Evolutionary conservation across 2,329 filamentous ascomycete species (phyloP).

Genomic region (Beauveria caledonica): DNA sequence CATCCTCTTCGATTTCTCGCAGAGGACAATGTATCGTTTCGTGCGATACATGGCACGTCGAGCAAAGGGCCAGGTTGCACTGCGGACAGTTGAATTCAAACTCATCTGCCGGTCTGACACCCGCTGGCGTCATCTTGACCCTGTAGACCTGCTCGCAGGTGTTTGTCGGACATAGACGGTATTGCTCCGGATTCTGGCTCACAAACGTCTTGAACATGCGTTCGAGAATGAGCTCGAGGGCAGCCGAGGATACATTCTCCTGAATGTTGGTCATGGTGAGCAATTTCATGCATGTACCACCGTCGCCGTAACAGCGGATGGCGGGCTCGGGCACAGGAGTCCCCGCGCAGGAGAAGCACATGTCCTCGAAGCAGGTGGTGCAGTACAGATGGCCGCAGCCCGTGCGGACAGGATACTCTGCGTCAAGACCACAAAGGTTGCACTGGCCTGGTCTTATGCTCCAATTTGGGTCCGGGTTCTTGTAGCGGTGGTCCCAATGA

Average conservation of each 20-base stretch:
- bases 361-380: constrained; percentile 4
- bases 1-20: background rate
- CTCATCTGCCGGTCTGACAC: background rate
- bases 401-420: background rate
- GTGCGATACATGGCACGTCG: constrained; percentile 7
- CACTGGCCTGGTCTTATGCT: background rate
- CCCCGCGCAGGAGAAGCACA: constrained; percentile 6
- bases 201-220: constrained; percentile 6
- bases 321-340: background rate
- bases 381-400: constrained; percentile 7
- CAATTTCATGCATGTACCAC: background rate
- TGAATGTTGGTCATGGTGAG: background rate
- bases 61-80: constrained; percentile 7
- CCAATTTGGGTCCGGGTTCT: background rate
- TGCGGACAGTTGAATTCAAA: constrained; percentile 9
- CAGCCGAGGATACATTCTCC: background rate
- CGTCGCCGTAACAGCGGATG: constrained; percentile 8
- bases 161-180: constrained; percentile 7
- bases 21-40: constrained; percentile 7
- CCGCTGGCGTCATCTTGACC: background rate
- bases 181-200: background rate
- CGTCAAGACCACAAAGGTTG: background rate
- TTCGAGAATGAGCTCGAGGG: constrained; percentile 6
- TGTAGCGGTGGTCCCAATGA: background rate
- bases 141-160: constrained; percentile 8